A percentile compares a stretch with the other conserved stretches of the same genome.
Evolutionary conservation across 139 green algal species (phyloP).

Genomic region (Haematococcus lacustris): DNA sequence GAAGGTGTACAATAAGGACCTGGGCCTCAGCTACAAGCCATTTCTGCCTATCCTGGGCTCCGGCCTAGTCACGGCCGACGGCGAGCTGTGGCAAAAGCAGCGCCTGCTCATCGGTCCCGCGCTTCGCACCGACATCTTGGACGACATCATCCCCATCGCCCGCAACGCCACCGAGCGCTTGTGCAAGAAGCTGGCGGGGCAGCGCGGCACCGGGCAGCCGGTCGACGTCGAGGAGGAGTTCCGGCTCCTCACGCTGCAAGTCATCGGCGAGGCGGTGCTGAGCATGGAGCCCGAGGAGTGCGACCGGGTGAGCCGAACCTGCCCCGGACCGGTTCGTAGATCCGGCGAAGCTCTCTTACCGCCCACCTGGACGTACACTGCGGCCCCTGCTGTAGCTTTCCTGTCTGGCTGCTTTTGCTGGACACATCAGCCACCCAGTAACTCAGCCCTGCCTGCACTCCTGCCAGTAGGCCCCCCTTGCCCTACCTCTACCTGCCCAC

Average conservation of each 20-base stretch:
- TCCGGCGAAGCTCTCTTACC: too few relatives aligned
- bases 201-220: conserved; percentile 36
- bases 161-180: conserved; percentile 63
- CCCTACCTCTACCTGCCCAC: neutral
- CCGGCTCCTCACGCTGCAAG: conserved; percentile 79
- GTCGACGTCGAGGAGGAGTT: conserved; percentile 88
- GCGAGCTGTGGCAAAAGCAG: conserved; percentile 85
- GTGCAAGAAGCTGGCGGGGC: conserved; percentile 58
- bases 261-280: conserved; percentile 88
- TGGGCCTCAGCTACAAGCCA: conserved; percentile 70
- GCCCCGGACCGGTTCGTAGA: too few relatives aligned
- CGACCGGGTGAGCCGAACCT: conserved; percentile 46
- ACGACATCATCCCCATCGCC: conserved; percentile 79
- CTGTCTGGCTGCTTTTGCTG: neutral
- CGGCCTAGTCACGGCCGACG: conserved; percentile 86
- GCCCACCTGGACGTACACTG: neutral
- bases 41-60: conserved; percentile 91
- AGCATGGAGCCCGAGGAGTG: conserved; percentile 79
- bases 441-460: neutral
- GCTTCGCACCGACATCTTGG: conserved; percentile 79
- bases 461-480: too few relatives aligned
- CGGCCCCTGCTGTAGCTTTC: neutral
- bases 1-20: conserved; percentile 78
- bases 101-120: conserved; percentile 76
- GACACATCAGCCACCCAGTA: neutral